Evolutionary conservation across 108 stramenopile genomes (phyloP), one percentile per base, ranked within the genome.

Genomic region (Nitzschia inconspicua): DNA sequence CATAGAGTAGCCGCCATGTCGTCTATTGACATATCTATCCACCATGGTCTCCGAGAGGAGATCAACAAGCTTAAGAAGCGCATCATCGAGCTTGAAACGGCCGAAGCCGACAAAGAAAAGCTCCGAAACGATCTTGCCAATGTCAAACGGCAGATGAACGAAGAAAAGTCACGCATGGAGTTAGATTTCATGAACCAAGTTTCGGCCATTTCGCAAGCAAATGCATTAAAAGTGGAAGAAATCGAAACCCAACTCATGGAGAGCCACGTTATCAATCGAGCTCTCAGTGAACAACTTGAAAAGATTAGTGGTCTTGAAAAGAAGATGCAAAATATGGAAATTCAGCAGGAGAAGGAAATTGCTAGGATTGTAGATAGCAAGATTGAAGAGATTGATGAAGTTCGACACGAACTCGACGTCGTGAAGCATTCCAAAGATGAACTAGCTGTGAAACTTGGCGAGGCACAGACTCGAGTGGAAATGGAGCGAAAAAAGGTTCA

Each of bases 141-240:
- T 14, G 29, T 69, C 24, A 59, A 59, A 41, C 24, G 34, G 27
- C n/a, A 49, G 5, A 34, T 57, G 23, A 30, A 60, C 23, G 53
- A 67, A 30, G 59, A 74, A 35, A 55, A 63, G 44, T 47, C 65
- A 8, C 36, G 62, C 32, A 19, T 62, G 26, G 73, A 74, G 41
- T 26, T 74, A n/a, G 65, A 74, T 20, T 74, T 74, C 52, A 62
- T 74, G 65, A 74, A 74, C 26, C 73, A 65, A 51, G 14, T 74
- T 30, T 43, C 71, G 13, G 57, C 30, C 1, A 42, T 72, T 5
- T 40, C 63, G 6, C 18, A 63, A 43, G 71, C 65, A 39, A 72
- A 72, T 18, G 31, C 49, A 8, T 14, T 57, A n/a, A 47, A 28
- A 53, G 18, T 65, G 3, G 63, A 64, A 42, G 71, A 64, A 44